Evolutionary conservation across 2,329 filamentous ascomycete species (phyloP), one percentile per base, ranked within the genome.

Genomic region (Fonsecaea multimorphosa): DNA sequence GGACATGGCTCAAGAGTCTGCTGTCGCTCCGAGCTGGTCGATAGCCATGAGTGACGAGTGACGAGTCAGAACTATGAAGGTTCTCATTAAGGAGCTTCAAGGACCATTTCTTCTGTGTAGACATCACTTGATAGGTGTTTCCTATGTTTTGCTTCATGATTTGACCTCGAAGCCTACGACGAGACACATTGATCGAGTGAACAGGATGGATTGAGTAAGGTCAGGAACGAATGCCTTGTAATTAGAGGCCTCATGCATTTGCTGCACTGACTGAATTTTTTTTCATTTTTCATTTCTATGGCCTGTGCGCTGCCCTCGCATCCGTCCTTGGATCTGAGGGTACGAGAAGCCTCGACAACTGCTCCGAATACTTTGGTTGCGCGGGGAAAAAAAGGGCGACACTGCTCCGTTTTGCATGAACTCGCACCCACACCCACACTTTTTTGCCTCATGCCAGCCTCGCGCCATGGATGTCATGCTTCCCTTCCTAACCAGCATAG

Each of bases 41-140:
- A 22, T 6, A 22, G 19, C 22, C 7, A 22, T 7, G 19, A 19
- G 40, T 22, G 40, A 46, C 19, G 2, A 46, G 40, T 11, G n/a
- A n/a, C n/a, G n/a, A n/a, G n/a, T n/a, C n/a, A 22, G n/a, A 24
- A 46, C 9, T 9, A 9, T 46, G 40, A 46, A 22, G 16, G 2
- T 38, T 16, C 8, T 11, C n/a, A 46, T 46, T 8, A 19, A 46
- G 4, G 5, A 46, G 6, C 40, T 46, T 46, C 40, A 7, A 22
- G 40, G 19, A 9, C n/a, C 40, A 19, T 46, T 36, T n/a, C 2
- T 14, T 7, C n/a, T 7, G 32, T 27, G 40, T 44, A 24, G 44
- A 58, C 46, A 27, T 46, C 36, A 58, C 31, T 49, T 58, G 22
- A 58, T 44, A 49, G 38, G 16, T 32, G 36, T 11, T 34, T 24